Conservation (phyloP, 1,284 basidiomycete species). For the Cryptococcus sp. region DNA sequence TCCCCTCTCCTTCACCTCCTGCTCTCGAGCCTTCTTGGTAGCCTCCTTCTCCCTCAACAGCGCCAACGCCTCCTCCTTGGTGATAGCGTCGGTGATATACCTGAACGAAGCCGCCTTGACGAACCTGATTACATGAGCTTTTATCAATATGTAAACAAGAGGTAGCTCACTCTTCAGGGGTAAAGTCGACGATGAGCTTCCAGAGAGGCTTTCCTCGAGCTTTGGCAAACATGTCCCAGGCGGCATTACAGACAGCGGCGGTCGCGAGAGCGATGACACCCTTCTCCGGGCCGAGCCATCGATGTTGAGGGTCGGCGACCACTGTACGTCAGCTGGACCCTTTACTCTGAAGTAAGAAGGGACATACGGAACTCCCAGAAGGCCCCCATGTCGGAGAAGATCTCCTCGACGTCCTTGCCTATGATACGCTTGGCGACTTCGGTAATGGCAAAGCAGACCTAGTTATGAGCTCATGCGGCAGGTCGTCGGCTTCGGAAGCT, state of each 20-base stretch:
- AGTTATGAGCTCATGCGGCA: conserved; percentile 1
- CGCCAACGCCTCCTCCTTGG: conserved; percentile 77
- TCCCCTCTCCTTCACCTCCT: conserved; percentile 58
- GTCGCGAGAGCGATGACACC: conserved; percentile 55
- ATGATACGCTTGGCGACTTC: conserved; percentile 72
- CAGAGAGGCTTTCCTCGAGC: conserved; percentile 53
- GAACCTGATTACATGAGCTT: conserved; percentile 46
- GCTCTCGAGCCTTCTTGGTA: conserved; percentile 71
- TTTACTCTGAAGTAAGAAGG: conserved; percentile 61
- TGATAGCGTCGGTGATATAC: conserved; percentile 91
- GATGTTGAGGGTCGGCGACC: conserved; percentile 76
- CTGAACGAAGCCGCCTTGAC: conserved; percentile 78
- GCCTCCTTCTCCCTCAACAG: conserved; percentile 72
- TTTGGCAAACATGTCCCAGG: conserved; percentile 53
- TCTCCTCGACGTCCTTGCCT: conserved; percentile 73
- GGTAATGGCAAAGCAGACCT: conserved; percentile 74
- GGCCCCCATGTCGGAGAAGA: conserved; percentile 81
- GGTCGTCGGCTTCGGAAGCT: conserved; percentile 22
- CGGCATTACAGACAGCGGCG: conserved; percentile 52
- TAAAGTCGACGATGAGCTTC: conserved; percentile 54
- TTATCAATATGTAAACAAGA: neutral
- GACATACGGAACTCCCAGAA: conserved; percentile 45
- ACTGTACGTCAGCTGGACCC: conserved; percentile 45
- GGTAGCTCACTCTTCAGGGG: conserved; percentile 58
- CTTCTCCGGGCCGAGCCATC: conserved; percentile 62